Evolutionary conservation across 257 asterid species (phyloP), one percentile per base, ranked within the genome.

Genomic region (Lantana camara): DNA sequence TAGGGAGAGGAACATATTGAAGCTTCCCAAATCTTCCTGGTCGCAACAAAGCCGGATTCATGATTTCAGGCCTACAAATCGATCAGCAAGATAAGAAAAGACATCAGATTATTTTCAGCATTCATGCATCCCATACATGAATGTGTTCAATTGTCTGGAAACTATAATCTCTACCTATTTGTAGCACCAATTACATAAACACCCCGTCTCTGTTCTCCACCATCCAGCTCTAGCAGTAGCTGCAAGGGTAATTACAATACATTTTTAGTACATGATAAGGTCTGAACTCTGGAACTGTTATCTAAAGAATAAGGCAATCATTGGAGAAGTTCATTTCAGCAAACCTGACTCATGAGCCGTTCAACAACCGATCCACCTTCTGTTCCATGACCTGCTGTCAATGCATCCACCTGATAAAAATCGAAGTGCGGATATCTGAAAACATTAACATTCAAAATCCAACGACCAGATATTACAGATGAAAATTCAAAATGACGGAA

Each of bases 141-240:
- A 57, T 34, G 7, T 40, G 22, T n/a, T 32, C 29, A 7, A 37
- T 9, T 42, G 13, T 8, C 47, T 40, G 49, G 30, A 60, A 34
- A n/a, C 17, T 46, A 60, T 20, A 16, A 60, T 52, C 6, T 10
- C 14, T 61, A 91, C 96, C 98, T 85, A 81, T 93, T 93, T 56
- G 97, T 89, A 57, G 98, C 97, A 51, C 98, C 96, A 66, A 90
- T 85, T 37, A 93, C 88, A 72, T 69, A 89, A 68, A 93, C 91
- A 27, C 91, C 96, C 53, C 52, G 73, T 58, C 96, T 76, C 34
- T 82, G 78, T 51, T 87, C 98, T 30, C 85, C 89, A 24, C 98
- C 98, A 41, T 87, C 96, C 51, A 89, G 83, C 76, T 89, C 98
- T 76, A 83, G 64, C 70, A 93, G 80, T 34, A 93, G 76, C 98